Evolutionary conservation across 2,329 filamentous ascomycete genomes (phyloP).

Genomic region (Alternaria postmessia): DNA sequence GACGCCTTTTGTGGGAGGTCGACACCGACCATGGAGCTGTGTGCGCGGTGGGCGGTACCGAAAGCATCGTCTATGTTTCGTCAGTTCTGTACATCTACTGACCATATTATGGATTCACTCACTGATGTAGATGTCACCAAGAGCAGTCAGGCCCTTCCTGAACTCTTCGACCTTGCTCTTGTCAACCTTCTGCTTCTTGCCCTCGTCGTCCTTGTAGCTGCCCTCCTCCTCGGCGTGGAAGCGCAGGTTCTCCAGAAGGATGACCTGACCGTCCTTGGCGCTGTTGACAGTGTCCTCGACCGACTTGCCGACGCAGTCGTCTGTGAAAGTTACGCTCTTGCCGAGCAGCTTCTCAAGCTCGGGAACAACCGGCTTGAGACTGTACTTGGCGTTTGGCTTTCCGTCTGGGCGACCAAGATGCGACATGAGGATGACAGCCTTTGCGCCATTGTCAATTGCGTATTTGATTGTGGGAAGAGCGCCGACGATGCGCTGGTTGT

Average conservation of each 20-base stretch:
- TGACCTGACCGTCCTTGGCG: conserved; percentile 80
- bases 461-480: conserved; percentile 96
- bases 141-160: conserved; percentile 90
- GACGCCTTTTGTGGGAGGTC: conserved; percentile 96
- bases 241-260: conserved; percentile 96
- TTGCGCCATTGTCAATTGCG: conserved; percentile 87
- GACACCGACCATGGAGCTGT: conserved; percentile 99
- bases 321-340: conserved; percentile 84
- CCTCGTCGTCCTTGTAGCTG: conserved; percentile 89
- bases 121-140: conserved; percentile 98
- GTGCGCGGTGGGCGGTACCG: conserved; percentile 95
- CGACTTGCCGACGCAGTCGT: conserved; percentile 89
- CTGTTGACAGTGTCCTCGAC: conserved; percentile 89
- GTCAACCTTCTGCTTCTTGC: conserved; percentile 98
- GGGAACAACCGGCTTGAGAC: conserved; percentile 86
- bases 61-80: conserved; percentile 83
- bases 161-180: conserved; percentile 92
- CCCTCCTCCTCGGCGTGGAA: conserved; percentile 99
- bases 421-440: conserved; percentile 96
- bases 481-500: conserved; percentile 97
- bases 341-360: conserved; percentile 91
- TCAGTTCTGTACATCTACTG: conserved; percentile 25
- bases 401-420: conserved; percentile 96
- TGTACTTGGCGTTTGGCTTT: conserved; percentile 90
- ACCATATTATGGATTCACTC: conserved; percentile 47